Percentiles rank a stretch among this genome's conserved stretches.
Conservation (phyloP, 345 rosid species). For the Clausena lansium region DNA sequence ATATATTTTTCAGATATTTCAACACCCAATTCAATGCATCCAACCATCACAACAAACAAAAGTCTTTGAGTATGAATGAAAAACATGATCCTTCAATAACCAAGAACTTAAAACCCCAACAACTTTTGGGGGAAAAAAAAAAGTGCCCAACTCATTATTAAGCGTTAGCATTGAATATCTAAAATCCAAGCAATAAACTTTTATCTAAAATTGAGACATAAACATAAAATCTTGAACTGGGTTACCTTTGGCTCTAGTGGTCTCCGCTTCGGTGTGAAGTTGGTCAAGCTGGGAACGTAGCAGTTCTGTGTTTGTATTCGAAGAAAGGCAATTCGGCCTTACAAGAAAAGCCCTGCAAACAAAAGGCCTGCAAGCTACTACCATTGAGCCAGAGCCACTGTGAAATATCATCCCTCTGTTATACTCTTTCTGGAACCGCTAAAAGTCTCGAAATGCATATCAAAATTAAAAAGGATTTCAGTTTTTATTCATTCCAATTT, state of each 20-base stretch:
- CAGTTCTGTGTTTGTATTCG: conserved; percentile 40
- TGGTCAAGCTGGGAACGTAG: conserved; percentile 71
- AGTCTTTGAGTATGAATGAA: not conserved
- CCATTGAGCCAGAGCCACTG: conserved; percentile 28
- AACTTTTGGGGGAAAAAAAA: no score
- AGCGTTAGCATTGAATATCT: not conserved
- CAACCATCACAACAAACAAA: not conserved
- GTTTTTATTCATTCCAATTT: not conserved
- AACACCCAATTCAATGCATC: not conserved
- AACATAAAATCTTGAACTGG: not conserved
- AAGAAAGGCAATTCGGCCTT: conserved; percentile 37
- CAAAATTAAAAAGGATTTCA: not conserved
- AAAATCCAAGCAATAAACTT: not conserved
- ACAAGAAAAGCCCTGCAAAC: conserved; percentile 18
- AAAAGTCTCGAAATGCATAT: not conserved
- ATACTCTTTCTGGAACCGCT: not conserved
- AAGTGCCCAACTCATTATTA: not conserved
- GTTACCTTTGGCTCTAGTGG: conserved; percentile 67
- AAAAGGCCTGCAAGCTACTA: conserved; percentile 23
- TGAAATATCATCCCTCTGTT: conserved; percentile 34
- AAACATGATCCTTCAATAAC: not conserved
- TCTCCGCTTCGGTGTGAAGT: conserved; percentile 71
- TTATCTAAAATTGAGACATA: not conserved
- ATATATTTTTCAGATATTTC: not conserved
- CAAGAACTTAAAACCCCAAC: not conserved